These are phyloP conservation scores for Venturia pyrina DNA, from an alignment of 2,329 filamentous ascomycete genomes.

Conservation along the genomic window DNA sequence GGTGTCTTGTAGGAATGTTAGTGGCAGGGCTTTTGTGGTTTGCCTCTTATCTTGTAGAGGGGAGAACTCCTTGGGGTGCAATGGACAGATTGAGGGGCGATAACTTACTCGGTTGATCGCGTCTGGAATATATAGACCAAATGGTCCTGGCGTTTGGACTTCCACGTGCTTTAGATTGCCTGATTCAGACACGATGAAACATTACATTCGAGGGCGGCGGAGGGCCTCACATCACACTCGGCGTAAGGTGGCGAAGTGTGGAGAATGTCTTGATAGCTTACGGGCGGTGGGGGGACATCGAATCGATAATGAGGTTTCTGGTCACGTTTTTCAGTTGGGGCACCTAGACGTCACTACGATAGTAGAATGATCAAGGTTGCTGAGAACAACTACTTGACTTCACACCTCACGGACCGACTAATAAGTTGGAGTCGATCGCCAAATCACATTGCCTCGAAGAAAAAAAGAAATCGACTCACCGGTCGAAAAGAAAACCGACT, in stretches of 20 bases:
- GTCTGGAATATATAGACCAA: neutral
- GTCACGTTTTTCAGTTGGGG: no score
- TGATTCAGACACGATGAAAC: neutral
- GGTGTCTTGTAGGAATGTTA: neutral
- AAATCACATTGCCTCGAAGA: neutral
- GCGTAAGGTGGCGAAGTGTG: neutral
- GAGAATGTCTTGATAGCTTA: neutral
- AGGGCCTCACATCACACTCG: neutral
- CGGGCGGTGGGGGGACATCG: no score
- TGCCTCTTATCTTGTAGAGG: neutral
- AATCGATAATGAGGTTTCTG: no score
- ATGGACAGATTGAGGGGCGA: neutral
- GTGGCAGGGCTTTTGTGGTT: neutral
- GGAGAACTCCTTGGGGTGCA: neutral
- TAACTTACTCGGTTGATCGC: neutral
- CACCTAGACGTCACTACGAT: no score
- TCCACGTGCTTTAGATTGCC: neutral
- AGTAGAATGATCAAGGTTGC: neutral
- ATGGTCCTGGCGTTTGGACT: neutral
- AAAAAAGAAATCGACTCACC: no score
- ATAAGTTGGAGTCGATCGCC: no score
- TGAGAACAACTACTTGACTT: neutral
- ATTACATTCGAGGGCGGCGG: no score
- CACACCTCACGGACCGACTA: no score
- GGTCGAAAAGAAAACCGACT: no score